Base-by-base conservation (phyloP, 2,329 filamentous ascomycete genomes). In the Laburnicola sp. region DNA sequence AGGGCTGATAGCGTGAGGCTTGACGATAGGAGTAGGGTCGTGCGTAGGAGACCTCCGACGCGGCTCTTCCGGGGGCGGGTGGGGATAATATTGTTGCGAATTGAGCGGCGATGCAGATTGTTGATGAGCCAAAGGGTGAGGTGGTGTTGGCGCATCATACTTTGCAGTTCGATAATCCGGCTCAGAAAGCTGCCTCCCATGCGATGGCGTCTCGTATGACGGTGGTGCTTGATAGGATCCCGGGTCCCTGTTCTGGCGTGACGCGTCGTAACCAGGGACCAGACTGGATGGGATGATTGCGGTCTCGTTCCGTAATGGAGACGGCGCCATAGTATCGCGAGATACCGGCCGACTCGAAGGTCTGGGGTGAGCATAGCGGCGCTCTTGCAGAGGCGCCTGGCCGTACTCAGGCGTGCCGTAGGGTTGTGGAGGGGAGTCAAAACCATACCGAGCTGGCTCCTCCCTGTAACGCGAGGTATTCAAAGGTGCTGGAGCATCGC, bases 1-100 rank as follows among this genome's bases (percentile, higher is more conserved):
- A 10, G 80, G 80, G 38, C 75, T 80, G 45, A 73, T 68, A 11
- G 70, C 74, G 28, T 74, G 70, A n/a, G 71, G 73, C 54, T 75
- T 77, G 47, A 75, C 65, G 16, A 76, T 65, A 6, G 74, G 71
- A 2, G 70, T 77, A 3, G 74, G 64, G 3, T 78, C 70, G 2
- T 72, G 69, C 7, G 63, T 46, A 1, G 69, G 57, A 70, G 69
- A 70, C 8, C 58, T 65, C 23, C 64, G 67, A 22, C 60, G 62
- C 3, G 69, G 69, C 53, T 73, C 66, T 46, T 73, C 68, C 8
- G 68, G 70, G 1, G 70, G 61, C 9, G 66, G 75, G 50, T 78
- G 74, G 32, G 78, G 75, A 44, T 78, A 78, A n/a, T 74, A 70
- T 27, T 75, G 72, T n/a, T 76, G 64, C 2, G 67, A 62, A 10